phyloP scores from a whole-genome alignment of 202 grass and related monocot genomes.

The Zizania palustris region DNA sequence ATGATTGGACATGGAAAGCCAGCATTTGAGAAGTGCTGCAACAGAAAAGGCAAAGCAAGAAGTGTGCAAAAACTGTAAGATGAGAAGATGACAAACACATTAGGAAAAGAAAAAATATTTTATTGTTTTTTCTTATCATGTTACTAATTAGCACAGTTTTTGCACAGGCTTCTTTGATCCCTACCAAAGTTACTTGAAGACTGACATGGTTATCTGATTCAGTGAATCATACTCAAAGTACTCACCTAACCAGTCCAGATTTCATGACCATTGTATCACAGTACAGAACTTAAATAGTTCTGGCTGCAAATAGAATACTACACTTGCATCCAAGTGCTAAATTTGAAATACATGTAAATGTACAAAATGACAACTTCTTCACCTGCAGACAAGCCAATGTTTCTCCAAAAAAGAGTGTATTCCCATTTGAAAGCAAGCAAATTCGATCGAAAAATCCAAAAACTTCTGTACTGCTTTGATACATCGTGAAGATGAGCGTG shows the following conservation, averaged over 20 bases:
- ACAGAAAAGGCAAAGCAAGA: conserved; percentile 28
- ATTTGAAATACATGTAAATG: neutral
- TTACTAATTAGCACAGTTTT: neutral
- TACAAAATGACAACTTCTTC: conserved; percentile 22
- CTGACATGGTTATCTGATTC: neutral
- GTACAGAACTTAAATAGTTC: neutral
- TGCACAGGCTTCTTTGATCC: neutral
- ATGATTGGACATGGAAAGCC: conserved; percentile 99
- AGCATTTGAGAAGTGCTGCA: conserved; percentile 98
- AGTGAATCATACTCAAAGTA: neutral
- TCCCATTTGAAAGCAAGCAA: conserved; percentile 96
- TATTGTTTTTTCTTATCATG: neutral
- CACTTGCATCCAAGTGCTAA: neutral
- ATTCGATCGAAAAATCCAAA: conserved; percentile 98
- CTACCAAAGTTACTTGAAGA: conserved; percentile 10
- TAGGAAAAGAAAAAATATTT: neutral
- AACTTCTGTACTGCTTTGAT: conserved; percentile 97
- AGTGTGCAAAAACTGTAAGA: neutral
- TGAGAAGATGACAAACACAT: neutral
- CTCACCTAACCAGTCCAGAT: neutral
- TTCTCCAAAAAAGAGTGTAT: conserved; percentile 95
- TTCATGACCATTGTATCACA: neutral
- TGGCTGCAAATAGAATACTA: neutral
- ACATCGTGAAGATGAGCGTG: conserved; percentile 97
- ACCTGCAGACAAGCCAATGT: conserved; percentile 97